A percentile compares a stretch with the other conserved stretches of the same genome.
These are phyloP conservation scores for Euryodendron excelsum DNA, from an alignment of 148 eudicot species.

Conservation along the genomic window DNA sequence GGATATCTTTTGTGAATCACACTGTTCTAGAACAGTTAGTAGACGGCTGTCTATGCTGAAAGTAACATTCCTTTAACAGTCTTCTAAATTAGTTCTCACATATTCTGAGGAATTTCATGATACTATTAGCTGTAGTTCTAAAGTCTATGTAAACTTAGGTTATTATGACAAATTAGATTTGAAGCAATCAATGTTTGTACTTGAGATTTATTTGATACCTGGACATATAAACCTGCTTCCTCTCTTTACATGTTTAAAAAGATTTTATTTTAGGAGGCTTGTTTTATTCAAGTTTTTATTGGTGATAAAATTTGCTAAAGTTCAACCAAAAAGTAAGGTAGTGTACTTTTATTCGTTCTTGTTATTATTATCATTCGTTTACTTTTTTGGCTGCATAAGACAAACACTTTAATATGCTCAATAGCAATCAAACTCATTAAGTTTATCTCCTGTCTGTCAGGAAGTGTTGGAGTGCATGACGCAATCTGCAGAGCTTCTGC, in stretches of 20 bases:
- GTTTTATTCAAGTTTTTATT: background rate
- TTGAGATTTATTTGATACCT: background rate
- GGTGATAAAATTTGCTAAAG: background rate
- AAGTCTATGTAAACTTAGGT: background rate
- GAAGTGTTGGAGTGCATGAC: constrained; percentile 70
- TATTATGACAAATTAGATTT: background rate
- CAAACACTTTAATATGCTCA: background rate
- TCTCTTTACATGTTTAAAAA: too few relatives aligned
- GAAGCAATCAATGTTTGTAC: background rate
- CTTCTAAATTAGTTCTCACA: too few relatives aligned
- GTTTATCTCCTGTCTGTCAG: constrained; percentile 38
- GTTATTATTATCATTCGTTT: background rate
- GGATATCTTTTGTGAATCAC: too few relatives aligned
- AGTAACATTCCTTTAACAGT: too few relatives aligned
- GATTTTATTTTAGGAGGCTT: too few relatives aligned
- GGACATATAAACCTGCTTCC: constrained; percentile 2
- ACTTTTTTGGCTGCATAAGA: background rate
- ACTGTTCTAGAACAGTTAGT: too few relatives aligned
- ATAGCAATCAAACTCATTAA: background rate
- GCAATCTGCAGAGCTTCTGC: constrained; percentile 56
- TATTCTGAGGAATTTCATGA: too few relatives aligned
- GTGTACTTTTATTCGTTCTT: background rate
- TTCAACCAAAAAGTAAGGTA: background rate
- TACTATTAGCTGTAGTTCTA: background rate
- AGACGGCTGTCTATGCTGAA: too few relatives aligned